Conservation (phyloP, 108 stramenopile genomes). For the Stephanodiscus minutulus region DNA sequence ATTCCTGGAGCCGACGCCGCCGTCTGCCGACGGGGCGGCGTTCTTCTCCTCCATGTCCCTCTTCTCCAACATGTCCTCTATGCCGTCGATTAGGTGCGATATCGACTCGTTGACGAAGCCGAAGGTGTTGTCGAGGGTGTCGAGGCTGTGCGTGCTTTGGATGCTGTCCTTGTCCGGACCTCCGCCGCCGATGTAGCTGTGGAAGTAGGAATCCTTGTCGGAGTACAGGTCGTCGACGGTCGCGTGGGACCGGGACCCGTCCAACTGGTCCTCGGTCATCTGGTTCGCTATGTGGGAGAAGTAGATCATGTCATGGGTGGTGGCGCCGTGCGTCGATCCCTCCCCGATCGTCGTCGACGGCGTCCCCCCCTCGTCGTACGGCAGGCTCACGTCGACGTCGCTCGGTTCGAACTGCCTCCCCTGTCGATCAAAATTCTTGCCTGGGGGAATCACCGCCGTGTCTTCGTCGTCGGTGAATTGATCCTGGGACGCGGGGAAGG, state of each 20-base stretch:
- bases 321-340: not conserved
- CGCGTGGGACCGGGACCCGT: not conserved
- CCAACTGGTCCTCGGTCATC: not conserved
- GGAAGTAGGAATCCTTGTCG: constrained; percentile 21
- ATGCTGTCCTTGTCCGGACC: not conserved
- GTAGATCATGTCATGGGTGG: constrained; percentile 7
- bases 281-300: constrained; percentile 9
- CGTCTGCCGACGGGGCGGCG: not conserved
- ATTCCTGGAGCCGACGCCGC: not conserved
- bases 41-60: not conserved
- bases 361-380: not conserved
- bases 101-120: not conserved
- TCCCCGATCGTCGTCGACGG: not conserved
- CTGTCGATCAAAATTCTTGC: not conserved
- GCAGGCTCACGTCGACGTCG: not conserved
- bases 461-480: not conserved
- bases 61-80: not conserved
- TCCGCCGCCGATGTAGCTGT: not conserved
- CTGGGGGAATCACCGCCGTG: not conserved
- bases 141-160: constrained; percentile 2
- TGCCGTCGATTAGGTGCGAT: not conserved
- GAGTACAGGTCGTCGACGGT: constrained; percentile 18
- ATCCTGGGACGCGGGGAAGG: constrained; percentile 9
- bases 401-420: not conserved
- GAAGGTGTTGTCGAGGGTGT: constrained; percentile 12